Evolutionary conservation across 75 land plant species (phyloP).

Genomic region (Selaginella tamariscina): DNA sequence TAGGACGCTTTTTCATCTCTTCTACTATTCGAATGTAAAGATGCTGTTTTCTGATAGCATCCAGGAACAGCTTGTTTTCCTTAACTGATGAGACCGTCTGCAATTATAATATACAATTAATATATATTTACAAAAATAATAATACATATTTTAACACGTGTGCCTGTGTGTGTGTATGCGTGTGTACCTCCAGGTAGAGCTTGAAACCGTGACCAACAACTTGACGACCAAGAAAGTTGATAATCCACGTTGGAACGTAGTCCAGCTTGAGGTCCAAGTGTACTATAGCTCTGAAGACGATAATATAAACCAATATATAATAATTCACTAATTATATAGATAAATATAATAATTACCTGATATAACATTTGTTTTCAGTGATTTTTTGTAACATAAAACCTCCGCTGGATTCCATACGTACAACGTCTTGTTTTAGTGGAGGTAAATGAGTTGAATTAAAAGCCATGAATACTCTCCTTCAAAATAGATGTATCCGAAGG

Average conservation of each 20-base stretch:
- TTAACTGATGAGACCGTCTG: neutral
- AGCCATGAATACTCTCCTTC: conserved; percentile 37
- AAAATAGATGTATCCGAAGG: no score
- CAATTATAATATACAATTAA: neutral
- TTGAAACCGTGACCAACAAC: conserved; percentile 1
- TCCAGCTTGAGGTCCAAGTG: conserved; percentile 5
- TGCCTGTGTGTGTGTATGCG: no score
- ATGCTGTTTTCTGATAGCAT: neutral
- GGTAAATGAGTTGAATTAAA: conserved; percentile 46
- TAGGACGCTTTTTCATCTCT: no score
- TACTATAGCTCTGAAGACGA: neutral
- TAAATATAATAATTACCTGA: conserved; percentile 39
- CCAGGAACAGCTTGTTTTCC: neutral
- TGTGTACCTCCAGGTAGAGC: conserved; percentile 2
- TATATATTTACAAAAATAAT: no score
- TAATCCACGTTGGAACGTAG: conserved; percentile 1
- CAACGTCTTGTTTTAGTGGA: conserved; percentile 29
- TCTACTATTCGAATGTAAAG: neutral
- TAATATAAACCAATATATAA: conserved; percentile 7
- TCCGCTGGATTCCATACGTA: conserved; percentile 71
- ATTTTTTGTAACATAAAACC: conserved; percentile 84
- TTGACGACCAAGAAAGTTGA: conserved; percentile 6
- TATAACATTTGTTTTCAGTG: conserved; percentile 40
- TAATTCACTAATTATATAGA: neutral
- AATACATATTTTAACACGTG: no score